Base-by-base conservation (phyloP, 495 filamentous ascomycete species). In the Podospora bellae-mahoneyi region DNA sequence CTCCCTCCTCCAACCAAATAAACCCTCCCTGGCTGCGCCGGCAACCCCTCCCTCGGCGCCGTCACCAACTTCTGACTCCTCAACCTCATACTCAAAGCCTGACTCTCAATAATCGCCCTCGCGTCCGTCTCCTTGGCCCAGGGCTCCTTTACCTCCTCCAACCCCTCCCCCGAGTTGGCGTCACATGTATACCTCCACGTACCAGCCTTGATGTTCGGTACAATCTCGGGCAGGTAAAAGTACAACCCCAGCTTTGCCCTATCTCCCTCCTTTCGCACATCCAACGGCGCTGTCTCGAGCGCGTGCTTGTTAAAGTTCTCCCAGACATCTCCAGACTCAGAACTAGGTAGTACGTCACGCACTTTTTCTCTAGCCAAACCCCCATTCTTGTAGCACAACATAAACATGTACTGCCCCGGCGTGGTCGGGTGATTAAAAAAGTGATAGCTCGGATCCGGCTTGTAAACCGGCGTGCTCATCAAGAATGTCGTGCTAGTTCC, bases 331-430 rank as follows among this genome's bases (percentile, higher is more conserved):
- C 78, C 4, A 6, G 74, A 75, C 15, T 80, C 68, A 5, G 71
- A 76, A 60, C 71, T 79, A 71, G 82, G 80, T 4, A 85, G 76
- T 71, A 78, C 84, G 75, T 99, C 91, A 34, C 94, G 89, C 66
- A 97, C 85, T 61, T 91, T 86, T 76, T 99, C 95, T 58, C 95
- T 91, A 0, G 95, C 95, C 0, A 98, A 86, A 0, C 92, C 92
- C 67, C 95, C 95, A 81, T 99, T 99, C 79, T 97, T 97, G 83
- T 98, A 99, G 83, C 95, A 99, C 32, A 99, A 90, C 95, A 99
- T 99, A 79, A 99, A 99, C 94, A 99, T 93, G 80, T 92, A 92
- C 56, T 94, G 83, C 3, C 90, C 90, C 5, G 88, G 80, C 0
- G 90, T 93, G 34, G 92, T 93, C 1, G 91, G 91, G 78, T 95